A percentile compares a stretch with the other conserved stretches of the same genome.
These are phyloP conservation scores for Macrolepiota dolichaula DNA, from an alignment of 768 basidiomycete genomes.

Conservation along the genomic window DNA sequence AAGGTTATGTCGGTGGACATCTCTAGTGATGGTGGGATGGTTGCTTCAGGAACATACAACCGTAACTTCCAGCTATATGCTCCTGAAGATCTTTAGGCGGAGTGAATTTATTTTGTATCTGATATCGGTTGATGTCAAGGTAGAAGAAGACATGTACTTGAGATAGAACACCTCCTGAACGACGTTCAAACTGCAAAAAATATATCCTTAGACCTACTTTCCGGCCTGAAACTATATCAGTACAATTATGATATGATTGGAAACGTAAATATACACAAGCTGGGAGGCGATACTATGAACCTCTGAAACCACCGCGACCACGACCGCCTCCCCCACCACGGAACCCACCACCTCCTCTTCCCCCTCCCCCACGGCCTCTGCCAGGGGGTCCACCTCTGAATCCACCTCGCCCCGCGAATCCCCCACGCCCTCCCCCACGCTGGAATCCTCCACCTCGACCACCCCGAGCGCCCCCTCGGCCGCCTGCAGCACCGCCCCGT, in stretches of 20 bases:
- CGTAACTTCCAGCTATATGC: conserved; percentile 93
- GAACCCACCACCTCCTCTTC: conserved; percentile 34
- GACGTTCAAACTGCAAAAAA: not conserved
- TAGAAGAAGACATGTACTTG: not conserved
- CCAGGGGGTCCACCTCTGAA: conserved; percentile 31
- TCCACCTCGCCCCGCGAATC: conserved; percentile 26
- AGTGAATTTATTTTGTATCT: conserved; percentile 4
- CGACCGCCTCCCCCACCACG: conserved; percentile 40
- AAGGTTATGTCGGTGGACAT: conserved; percentile 99
- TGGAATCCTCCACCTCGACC: conserved; percentile 45
- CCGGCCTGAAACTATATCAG: not conserved
- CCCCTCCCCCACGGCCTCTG: conserved; percentile 38
- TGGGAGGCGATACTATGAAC: conserved; percentile 30
- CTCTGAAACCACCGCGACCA: conserved; percentile 43
- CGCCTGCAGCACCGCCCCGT: conserved; percentile 33
- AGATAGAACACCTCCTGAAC: not conserved
- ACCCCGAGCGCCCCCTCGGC: conserved; percentile 33
- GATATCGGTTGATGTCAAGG: not conserved
- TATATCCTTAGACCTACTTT: not conserved
- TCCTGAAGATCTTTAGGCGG: conserved; percentile 53
- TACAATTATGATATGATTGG: conserved; percentile 3
- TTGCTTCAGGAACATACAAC: conserved; percentile 91
- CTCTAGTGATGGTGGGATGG: conserved; percentile 73
- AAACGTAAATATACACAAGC: not conserved
- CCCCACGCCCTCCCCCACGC: conserved; percentile 41